These are phyloP conservation scores for Globisporangium rhizosaccharum DNA, from an alignment of 352 stramenopile species.

Conservation along the genomic window DNA sequence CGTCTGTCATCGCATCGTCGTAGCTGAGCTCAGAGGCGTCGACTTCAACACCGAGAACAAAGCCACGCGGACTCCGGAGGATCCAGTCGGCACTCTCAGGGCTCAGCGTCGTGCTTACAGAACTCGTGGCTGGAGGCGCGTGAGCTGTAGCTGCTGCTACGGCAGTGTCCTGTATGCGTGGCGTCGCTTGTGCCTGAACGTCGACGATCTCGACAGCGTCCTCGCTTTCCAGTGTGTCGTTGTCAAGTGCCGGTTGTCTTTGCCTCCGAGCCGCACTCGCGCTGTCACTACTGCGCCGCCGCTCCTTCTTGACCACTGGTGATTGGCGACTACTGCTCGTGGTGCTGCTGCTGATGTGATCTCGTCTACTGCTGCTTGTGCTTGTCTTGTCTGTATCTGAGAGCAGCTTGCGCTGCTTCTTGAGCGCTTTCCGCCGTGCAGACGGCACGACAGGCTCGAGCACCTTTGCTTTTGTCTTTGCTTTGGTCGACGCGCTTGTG, in stretches of 20 bases:
- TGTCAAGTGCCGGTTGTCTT: background rate
- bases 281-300: background rate
- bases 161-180: background rate
- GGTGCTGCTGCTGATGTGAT: background rate
- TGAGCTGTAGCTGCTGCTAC: background rate
- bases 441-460: conserved; percentile 41
- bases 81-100: conserved; percentile 45
- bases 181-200: background rate
- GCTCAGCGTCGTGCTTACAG: conserved; percentile 10
- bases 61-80: conserved; percentile 59
- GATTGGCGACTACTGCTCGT: background rate
- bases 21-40: conserved; percentile 47
- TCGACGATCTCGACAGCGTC: conserved; percentile 1
- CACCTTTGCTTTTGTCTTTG: conserved; percentile 26
- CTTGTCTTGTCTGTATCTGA: conserved; percentile 11
- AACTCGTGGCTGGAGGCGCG: too few species aligned
- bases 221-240: background rate
- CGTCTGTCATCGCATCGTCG: conserved; percentile 47
- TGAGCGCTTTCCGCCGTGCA: conserved; percentile 38
- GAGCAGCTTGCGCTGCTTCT: conserved; percentile 27
- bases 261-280: background rate
- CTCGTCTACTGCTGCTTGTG: background rate
- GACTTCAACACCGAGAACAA: conserved; percentile 49
- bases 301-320: background rate
- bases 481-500: background rate